Base-by-base conservation (phyloP, 257 asterid genomes). In the Catharanthus roseus region DNA sequence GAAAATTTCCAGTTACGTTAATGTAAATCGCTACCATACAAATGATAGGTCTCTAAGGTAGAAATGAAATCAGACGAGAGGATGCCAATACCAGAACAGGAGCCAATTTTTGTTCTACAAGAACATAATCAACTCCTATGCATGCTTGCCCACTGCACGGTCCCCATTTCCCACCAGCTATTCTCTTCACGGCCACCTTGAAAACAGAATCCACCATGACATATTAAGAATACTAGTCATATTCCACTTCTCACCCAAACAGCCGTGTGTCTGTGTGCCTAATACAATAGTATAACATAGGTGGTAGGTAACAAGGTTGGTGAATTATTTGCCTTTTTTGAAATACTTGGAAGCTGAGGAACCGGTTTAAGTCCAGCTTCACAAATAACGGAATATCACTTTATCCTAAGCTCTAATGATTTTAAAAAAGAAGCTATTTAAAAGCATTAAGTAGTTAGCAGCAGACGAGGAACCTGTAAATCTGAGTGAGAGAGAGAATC, bases 131-230 rank as follows among this genome's bases (percentile, higher is more conserved):
- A 26, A 89, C 74, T 74, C 89, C 97, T 55, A 93, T 82, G 88
- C 99, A 93, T 64, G 95, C 99, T 85, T 93, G 99, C 76, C 99
- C 99, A 24, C 90, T 91, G 75, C 99, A 91, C 5, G 90, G 80
- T 41, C 97, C 99, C 97, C 97, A 93, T 79, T 93, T 93, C 31
- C 88, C 96, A 38, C 89, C 92, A 29, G 74, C 86, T 75, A 91
- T 80, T 84, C 99, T 86, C 86, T 89, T 93, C 74, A 82, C 88
- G 8, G 88, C 91, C 82, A 83, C 87, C 97, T 92, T 65, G 53
- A 79, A 77, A 50, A 72, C 70, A 75, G 34, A 65, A 74, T 49
- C 38, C 41, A 73, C 50, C 51, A 50, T 60, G 74, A 56, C 39
- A 41, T 70, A 69, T 66, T 23, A 67, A 71, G 70, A 77, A 31